Evolutionary conservation across 306 rosid genomes (phyloP).

Genomic region (Prunus salicina): DNA sequence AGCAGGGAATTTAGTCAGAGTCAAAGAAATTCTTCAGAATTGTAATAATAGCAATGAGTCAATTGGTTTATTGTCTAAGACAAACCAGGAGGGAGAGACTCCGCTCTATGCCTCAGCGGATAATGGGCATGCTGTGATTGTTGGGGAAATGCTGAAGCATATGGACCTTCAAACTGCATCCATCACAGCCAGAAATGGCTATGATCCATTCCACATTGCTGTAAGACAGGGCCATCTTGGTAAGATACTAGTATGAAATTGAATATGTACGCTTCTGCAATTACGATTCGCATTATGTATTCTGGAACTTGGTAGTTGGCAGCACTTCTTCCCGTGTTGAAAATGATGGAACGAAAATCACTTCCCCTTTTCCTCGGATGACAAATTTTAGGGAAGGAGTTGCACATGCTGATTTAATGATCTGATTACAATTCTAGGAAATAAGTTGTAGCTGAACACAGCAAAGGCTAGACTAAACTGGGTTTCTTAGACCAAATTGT

Average conservation of each 20-base stretch:
- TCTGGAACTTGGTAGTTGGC: neutral
- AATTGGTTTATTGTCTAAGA: constrained; percentile 55
- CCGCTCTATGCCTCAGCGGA: constrained; percentile 89
- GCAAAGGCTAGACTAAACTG: neutral
- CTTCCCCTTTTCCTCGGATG: neutral
- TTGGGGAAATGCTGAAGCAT: constrained; percentile 70
- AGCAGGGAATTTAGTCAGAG: constrained; percentile 56
- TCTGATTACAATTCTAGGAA: neutral
- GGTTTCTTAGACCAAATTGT: neutral
- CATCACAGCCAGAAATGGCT: constrained; percentile 72
- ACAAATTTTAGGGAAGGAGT: neutral
- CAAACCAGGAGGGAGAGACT: constrained; percentile 88
- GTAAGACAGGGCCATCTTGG: constrained; percentile 94
- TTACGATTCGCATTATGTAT: neutral
- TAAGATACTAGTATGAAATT: constrained; percentile 26
- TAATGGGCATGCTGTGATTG: constrained; percentile 61
- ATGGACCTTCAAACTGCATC: constrained; percentile 83
- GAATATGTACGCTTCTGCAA: neutral
- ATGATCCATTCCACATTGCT: constrained; percentile 84
- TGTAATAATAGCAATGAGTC: constrained; percentile 33
- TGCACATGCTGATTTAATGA: neutral
- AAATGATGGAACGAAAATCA: no score
- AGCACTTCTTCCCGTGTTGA: neutral
- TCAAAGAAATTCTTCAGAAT: constrained; percentile 60
- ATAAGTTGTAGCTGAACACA: neutral